Percentiles rank a stretch among this genome's conserved stretches.
These are phyloP conservation scores for Cryptosporidium meleagridis DNA, from an alignment of 169 alveolate genomes.

Conservation along the genomic window DNA sequence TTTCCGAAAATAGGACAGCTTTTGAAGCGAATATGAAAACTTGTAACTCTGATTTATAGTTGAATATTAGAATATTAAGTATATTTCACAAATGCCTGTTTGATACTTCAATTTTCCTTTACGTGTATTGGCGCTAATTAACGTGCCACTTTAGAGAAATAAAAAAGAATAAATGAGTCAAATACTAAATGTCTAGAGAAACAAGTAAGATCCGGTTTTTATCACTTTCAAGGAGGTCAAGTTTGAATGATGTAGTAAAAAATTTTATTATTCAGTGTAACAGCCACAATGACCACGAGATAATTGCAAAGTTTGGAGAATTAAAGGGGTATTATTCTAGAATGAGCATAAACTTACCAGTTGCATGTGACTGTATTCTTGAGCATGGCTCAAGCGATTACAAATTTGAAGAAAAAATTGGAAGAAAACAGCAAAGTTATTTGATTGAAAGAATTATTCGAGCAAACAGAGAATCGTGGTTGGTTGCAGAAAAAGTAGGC, in stretches of 20 bases:
- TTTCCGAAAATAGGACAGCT: conserved; percentile 87
- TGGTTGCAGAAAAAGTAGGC: conserved; percentile 22
- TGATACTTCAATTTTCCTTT: neutral
- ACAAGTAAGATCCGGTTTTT: conserved; percentile 69
- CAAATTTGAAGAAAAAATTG: conserved; percentile 57
- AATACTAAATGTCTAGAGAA: conserved; percentile 75
- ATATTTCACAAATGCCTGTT: neutral
- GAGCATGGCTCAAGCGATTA: conserved; percentile 72
- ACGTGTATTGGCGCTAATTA: neutral
- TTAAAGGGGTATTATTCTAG: conserved; percentile 52
- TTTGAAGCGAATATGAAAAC: conserved; percentile 77
- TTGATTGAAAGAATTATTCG: conserved; percentile 58
- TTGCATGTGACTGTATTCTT: conserved; percentile 71
- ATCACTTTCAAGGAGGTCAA: conserved; percentile 45
- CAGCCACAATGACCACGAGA: conserved; percentile 31
- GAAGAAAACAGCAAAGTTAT: conserved; percentile 55
- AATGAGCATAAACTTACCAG: conserved; percentile 48
- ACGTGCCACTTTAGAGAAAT: neutral
- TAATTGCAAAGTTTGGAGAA: conserved; percentile 68
- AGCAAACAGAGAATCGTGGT: conserved; percentile 58
- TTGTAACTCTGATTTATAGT: conserved; percentile 9
- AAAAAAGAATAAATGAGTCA: conserved; percentile 57
- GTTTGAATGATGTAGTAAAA: conserved; percentile 22
- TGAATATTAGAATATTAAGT: neutral
- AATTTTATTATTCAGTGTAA: conserved; percentile 51